Evolutionary conservation across 305 asterid genomes (phyloP).

Genomic region (Euphrasia arctica): DNA sequence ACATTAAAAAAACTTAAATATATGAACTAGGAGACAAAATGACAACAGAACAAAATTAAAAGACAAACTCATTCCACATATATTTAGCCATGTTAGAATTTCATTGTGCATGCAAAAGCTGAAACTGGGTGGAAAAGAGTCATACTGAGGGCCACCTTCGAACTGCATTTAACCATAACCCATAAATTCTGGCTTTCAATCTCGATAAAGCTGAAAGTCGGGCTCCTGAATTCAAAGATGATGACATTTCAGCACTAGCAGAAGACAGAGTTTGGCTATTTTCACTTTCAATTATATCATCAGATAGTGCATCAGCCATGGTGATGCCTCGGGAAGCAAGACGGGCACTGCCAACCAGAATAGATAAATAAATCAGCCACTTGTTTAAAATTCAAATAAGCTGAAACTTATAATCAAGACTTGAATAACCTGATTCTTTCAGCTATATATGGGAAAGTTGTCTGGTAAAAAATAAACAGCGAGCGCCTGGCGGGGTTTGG

Average conservation of each 20-base stretch:
- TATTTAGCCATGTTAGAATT: slow-evolving; percentile 8
- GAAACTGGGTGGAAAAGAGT: slow-evolving; percentile 35
- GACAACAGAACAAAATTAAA: slow-evolving; percentile 10
- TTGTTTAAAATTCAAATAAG: slow-evolving; percentile 17
- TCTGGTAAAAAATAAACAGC: slow-evolving; percentile 85
- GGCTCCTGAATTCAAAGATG: slow-evolving; percentile 37
- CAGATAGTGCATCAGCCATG: slow-evolving; percentile 57
- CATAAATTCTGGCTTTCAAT: slow-evolving; percentile 54
- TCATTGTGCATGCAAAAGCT: slow-evolving; percentile 21
- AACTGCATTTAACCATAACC: slow-evolving; percentile 59
- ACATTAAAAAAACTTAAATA: slow-evolving; percentile 11
- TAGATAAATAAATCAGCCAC: slow-evolving; percentile 17
- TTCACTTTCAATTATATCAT: slow-evolving; percentile 38
- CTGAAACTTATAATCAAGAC: slow-evolving; percentile 4
- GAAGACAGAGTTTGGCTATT: slow-evolving; percentile 43
- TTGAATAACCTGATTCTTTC: slow-evolving; percentile 77
- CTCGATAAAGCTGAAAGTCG: slow-evolving; percentile 57
- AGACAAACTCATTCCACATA: slow-evolving; percentile 21
- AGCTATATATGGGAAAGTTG: slow-evolving; percentile 91
- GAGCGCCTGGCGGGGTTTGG: slow-evolving; percentile 97
- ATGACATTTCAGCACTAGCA: slow-evolving; percentile 36
- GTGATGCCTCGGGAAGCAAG: slow-evolving; percentile 78
- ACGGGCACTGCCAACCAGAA: slow-evolving; percentile 63
- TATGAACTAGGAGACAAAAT: slow-evolving; percentile 17
- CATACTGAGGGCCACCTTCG: slow-evolving; percentile 97